Percentiles rank a stretch among this genome's conserved stretches.
Evolutionary conservation across 495 filamentous ascomycete genomes (phyloP).

Genomic region (Penicillium verhagenii): DNA sequence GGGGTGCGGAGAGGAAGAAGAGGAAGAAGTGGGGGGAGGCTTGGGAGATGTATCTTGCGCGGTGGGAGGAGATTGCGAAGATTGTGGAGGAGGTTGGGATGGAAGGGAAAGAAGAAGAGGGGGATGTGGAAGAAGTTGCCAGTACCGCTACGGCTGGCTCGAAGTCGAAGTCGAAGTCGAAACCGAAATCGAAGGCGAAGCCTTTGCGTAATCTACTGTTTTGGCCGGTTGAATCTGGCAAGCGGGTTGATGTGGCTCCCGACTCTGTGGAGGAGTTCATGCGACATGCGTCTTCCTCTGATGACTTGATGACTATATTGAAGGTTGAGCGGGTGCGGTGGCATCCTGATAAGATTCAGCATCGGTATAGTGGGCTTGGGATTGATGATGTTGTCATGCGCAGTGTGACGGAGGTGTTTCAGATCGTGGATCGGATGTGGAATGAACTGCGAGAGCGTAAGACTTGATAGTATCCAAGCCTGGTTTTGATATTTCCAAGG

Average conservation of each 20-base stretch:
- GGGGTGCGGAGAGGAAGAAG: constrained; percentile 47
- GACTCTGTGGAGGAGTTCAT: constrained; percentile 66
- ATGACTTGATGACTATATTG: constrained; percentile 55
- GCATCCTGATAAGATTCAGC: constrained; percentile 99
- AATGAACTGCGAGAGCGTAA: constrained; percentile 46
- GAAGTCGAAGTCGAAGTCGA: not conserved
- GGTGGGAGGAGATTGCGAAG: constrained; percentile 61
- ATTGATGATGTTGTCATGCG: constrained; percentile 68
- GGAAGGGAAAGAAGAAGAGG: not conserved
- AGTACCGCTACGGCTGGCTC: not conserved
- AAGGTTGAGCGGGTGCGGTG: constrained; percentile 88
- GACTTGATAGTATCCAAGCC: no score
- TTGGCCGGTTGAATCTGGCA: constrained; percentile 76
- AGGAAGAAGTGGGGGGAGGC: constrained; percentile 47
- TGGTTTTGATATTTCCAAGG: not conserved
- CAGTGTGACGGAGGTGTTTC: constrained; percentile 86
- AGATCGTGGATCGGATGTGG: constrained; percentile 85
- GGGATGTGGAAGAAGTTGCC: not conserved
- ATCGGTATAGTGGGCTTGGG: constrained; percentile 68
- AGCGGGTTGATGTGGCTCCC: constrained; percentile 56
- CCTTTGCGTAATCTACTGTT: constrained; percentile 53
- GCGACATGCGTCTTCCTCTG: constrained; percentile 41
- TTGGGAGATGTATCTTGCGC: constrained; percentile 64
- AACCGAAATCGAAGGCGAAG: constrained; percentile 1
- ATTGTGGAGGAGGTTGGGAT: constrained; percentile 2